A percentile compares a stretch with the other conserved stretches of the same genome.
Conservation (phyloP, 2,329 filamentous ascomycete genomes). For the Ambrosiella xylebori region DNA sequence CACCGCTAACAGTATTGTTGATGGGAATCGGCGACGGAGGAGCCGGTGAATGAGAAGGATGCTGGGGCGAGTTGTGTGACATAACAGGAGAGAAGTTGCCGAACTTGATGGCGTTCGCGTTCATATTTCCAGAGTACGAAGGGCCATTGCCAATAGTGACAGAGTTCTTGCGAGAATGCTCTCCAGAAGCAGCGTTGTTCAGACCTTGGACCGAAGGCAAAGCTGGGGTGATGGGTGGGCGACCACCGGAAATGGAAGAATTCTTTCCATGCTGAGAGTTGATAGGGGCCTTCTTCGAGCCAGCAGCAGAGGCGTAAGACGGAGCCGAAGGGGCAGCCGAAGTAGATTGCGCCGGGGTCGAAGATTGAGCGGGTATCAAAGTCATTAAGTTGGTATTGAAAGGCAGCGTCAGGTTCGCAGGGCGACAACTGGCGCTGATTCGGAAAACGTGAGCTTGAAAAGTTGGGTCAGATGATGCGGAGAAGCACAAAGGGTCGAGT, state of each 20-base stretch:
- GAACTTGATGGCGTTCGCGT: constrained; percentile 53
- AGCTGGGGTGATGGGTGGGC: constrained; percentile 51
- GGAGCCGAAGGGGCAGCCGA: constrained; percentile 38
- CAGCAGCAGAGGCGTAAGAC: constrained; percentile 52
- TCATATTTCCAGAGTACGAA: constrained; percentile 63
- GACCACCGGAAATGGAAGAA: constrained; percentile 66
- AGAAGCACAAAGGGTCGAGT: not conserved
- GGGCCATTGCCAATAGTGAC: constrained; percentile 80
- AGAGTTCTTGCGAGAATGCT: constrained; percentile 73
- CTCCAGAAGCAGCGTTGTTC: constrained; percentile 28
- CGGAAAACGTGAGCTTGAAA: constrained; percentile 8
- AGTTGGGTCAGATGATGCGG: constrained; percentile 2
- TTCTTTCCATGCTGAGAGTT: constrained; percentile 43
- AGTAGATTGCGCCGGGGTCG: constrained; percentile 36
- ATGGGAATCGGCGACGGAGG: constrained; percentile 90
- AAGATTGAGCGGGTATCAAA: constrained; percentile 32
- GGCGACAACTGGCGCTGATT: constrained; percentile 13
- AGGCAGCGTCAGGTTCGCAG: constrained; percentile 12
- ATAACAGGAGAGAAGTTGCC: constrained; percentile 56
- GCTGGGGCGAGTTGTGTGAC: constrained; percentile 49
- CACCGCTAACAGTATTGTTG: constrained; percentile 57
- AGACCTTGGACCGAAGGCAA: constrained; percentile 31
- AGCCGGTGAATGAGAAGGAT: constrained; percentile 50
- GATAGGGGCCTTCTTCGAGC: constrained; percentile 39
- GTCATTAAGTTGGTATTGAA: constrained; percentile 32